Evolutionary conservation across 2,329 filamentous ascomycete genomes (phyloP).

Genomic region (Paracoccidioides lutzii): DNA sequence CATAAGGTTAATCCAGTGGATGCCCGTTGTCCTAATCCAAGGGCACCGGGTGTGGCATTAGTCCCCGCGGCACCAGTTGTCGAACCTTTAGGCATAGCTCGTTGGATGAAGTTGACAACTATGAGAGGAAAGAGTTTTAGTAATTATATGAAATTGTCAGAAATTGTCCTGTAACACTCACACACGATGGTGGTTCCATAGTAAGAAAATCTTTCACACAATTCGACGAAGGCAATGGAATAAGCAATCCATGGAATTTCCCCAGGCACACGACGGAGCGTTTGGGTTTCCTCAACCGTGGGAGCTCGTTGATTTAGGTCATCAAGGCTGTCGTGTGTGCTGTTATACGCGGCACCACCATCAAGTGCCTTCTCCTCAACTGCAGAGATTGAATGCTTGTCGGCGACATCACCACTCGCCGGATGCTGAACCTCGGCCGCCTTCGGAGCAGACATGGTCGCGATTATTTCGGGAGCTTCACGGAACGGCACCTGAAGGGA

Average conservation of each 20-base stretch:
- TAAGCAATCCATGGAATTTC: constrained; percentile 52
- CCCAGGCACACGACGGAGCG: constrained; percentile 24
- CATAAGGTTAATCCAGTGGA: constrained; percentile 39
- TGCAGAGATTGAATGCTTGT: background rate
- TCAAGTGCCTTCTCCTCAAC: constrained; percentile 8
- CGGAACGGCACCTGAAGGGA: background rate
- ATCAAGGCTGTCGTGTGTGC: constrained; percentile 10
- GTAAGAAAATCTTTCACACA: constrained; percentile 67
- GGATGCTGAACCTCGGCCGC: background rate
- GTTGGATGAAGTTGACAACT: constrained; percentile 52
- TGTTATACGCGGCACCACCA: constrained; percentile 3
- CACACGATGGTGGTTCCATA: constrained; percentile 59
- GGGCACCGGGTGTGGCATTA: constrained; percentile 41
- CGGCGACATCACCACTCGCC: background rate
- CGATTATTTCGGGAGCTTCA: background rate
- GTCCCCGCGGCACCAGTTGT: constrained; percentile 39
- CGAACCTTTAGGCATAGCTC: constrained; percentile 41
- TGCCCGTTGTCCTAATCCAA: constrained; percentile 47
- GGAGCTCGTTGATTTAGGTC: constrained; percentile 12
- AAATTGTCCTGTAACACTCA: constrained; percentile 24
- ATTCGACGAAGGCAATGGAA: constrained; percentile 58
- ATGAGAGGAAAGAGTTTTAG: background rate
- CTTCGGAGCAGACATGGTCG: background rate
- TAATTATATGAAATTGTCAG: no score
- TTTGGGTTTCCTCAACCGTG: constrained; percentile 22